These are phyloP conservation scores for Neurospora hispaniola DNA, from an alignment of 495 filamentous ascomycete species.

Conservation along the genomic window DNA sequence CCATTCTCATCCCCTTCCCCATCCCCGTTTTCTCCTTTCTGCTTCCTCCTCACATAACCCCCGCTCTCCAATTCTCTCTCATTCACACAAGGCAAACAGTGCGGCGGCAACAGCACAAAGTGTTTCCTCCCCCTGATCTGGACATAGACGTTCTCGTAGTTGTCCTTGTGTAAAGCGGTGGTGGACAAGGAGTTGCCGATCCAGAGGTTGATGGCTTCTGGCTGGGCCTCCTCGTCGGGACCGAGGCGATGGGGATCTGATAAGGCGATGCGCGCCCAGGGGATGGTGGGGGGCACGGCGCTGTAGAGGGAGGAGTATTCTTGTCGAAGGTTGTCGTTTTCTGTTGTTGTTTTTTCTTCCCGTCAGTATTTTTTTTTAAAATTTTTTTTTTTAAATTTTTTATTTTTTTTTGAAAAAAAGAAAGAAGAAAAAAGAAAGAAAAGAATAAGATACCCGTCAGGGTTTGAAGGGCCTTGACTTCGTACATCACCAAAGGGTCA, in stretches of 20 bases:
- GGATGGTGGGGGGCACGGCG: constrained; percentile 45
- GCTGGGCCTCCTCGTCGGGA: constrained; percentile 21
- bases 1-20: background rate
- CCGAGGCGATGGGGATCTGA: too few species aligned
- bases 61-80: constrained; percentile 43
- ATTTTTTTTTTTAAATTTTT: too few species aligned
- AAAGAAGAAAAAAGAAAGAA: too few species aligned
- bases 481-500: too few species aligned
- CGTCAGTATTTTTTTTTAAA: background rate
- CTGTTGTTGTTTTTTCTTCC: constrained; percentile 1
- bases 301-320: constrained; percentile 52
- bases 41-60: constrained; percentile 29
- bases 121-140: constrained; percentile 58
- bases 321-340: constrained; percentile 65
- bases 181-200: constrained; percentile 55
- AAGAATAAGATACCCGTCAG: too few species aligned
- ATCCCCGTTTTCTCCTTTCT: constrained; percentile 11
- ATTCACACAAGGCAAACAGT: constrained; percentile 50
- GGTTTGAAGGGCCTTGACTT: too few species aligned
- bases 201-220: constrained; percentile 74
- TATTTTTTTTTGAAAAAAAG: too few species aligned
- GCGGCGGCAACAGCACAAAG: constrained; percentile 59
- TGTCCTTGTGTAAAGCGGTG: constrained; percentile 65
- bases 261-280: constrained; percentile 53
- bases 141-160: constrained; percentile 74